Evolutionary conservation across 805 yeast genomes (phyloP), one percentile per base, ranked within the genome.

Genomic region (Metschnikowia continentalis): DNA sequence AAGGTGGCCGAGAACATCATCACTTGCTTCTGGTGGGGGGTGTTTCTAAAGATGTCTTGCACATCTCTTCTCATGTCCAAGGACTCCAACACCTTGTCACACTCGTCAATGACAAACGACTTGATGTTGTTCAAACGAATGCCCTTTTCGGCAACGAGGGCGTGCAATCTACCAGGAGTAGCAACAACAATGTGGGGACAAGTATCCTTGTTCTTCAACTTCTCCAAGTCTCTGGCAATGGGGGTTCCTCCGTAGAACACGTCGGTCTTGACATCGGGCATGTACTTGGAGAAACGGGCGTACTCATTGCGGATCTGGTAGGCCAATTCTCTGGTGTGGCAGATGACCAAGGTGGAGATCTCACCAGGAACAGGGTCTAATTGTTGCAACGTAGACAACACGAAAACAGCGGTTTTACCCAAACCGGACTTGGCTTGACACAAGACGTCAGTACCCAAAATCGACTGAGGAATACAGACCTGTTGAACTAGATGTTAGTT

Each of bases 341-440:
- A 94, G 61, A 92, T 83, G 44, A 92, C 98, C 65, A 94, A 78
- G 50, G 96, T 92, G 49, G 96, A 83, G 57, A 94, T 87, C 74
- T 92, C 98, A 66, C 98, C 99, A 54, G 96, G 90, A 60, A 92
- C 90, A 42, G 99, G 98, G 66, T 94, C 98, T 66, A 92, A 80
- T 76, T 92, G 97, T 75, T 92, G 98, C 68, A 92, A 80, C 55
- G 99, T 92, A 23, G 97, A 88, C 64, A 92, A 80, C 54, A 92
- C 98, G 63, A 92, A 92, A 51, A 92, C 98, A 42, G 99, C 99
- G 53, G 99, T 92, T 73, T 92, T 92, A 84, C 99, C 99, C 61
- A 94, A 80, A 87, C 99, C 99, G 43, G 99, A 94, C 78, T 94
- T 92, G 72, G 99, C 99, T 80, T 92, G 99, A 78, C 99, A 94